Percentiles rank a stretch among this genome's conserved stretches.
These are phyloP conservation scores for Penicillium griseofulvum DNA, from an alignment of 2,329 filamentous ascomycete genomes.

Conservation along the genomic window DNA sequence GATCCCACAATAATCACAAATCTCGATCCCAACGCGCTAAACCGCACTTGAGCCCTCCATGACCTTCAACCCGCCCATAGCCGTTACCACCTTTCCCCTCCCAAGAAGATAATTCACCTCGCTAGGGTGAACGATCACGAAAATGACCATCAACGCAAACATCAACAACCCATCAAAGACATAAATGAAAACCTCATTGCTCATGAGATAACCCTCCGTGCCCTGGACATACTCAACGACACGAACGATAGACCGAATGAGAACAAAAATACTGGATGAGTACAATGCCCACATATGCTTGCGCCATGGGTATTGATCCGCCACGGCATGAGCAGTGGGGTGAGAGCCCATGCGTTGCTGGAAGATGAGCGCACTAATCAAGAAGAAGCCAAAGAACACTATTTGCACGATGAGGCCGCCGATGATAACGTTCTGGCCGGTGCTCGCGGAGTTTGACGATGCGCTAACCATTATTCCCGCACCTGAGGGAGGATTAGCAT, in stretches of 20 bases:
- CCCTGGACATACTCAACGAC: slow-evolving; percentile 31
- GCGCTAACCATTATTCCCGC: slow-evolving; percentile 25
- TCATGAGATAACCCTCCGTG: slow-evolving; percentile 25
- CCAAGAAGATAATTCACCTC: slow-evolving; percentile 25
- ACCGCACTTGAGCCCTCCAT: slow-evolving; percentile 3
- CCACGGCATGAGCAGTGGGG: slow-evolving; percentile 26
- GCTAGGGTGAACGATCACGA: slow-evolving; percentile 25
- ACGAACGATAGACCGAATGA: slow-evolving; percentile 31
- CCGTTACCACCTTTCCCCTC: slow-evolving; percentile 14
- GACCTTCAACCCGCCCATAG: slow-evolving; percentile 17
- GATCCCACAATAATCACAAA: background rate
- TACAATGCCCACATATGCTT: slow-evolving; percentile 35
- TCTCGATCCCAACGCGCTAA: background rate
- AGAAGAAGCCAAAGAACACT: slow-evolving; percentile 32
- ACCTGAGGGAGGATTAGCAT: background rate
- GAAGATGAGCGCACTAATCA: slow-evolving; percentile 25
- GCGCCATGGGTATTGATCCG: slow-evolving; percentile 32
- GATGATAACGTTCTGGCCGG: slow-evolving; percentile 27
- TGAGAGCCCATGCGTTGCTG: slow-evolving; percentile 25
- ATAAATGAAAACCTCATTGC: slow-evolving; percentile 31
- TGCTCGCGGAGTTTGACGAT: slow-evolving; percentile 2
- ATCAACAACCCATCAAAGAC: slow-evolving; percentile 33
- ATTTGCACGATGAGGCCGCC: slow-evolving; percentile 32
- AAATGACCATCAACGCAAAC: slow-evolving; percentile 24
- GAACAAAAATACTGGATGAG: slow-evolving; percentile 23